phyloP scores from a whole-genome alignment of 176 grass and related monocot genomes.

The Oryza coarctata region DNA sequence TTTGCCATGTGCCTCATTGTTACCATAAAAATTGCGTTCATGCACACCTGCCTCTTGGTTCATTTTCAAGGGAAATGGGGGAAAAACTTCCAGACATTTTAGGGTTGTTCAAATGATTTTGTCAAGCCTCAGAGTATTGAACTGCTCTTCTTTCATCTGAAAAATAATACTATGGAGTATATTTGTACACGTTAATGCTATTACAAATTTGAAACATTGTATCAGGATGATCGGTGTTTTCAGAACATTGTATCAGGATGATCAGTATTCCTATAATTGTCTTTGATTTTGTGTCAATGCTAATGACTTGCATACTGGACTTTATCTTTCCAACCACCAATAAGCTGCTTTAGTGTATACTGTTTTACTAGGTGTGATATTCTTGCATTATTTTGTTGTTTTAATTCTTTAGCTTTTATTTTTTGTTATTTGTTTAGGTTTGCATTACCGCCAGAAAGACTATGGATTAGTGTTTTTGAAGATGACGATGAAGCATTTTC shows the following conservation, averaged over 20 bases:
- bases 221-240: no score
- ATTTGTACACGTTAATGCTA: neutral
- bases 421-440: conserved; percentile 52
- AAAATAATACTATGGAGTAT: neutral
- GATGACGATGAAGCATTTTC: conserved; percentile 94
- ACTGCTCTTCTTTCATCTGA: conserved; percentile 5
- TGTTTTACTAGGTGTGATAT: neutral
- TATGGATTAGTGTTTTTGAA: conserved; percentile 96
- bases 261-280: conserved; percentile 1
- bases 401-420: conserved; percentile 8
- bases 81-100: neutral
- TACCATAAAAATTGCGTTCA: conserved; percentile 1
- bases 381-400: conserved; percentile 16
- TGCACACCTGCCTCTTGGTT: neutral
- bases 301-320: conserved; percentile 1
- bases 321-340: neutral
- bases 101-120: conserved; percentile 1
- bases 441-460: conserved; percentile 73
- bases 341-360: neutral
- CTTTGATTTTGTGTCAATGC: conserved; percentile 17
- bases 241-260: conserved; percentile 3
- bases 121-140: conserved; percentile 14
- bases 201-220: conserved; percentile 9
- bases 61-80: neutral
- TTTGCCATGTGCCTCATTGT: conserved; percentile 4